Evolutionary conservation across 176 grass and related monocot species (phyloP).

Genomic region (Oryza officinalis): DNA sequence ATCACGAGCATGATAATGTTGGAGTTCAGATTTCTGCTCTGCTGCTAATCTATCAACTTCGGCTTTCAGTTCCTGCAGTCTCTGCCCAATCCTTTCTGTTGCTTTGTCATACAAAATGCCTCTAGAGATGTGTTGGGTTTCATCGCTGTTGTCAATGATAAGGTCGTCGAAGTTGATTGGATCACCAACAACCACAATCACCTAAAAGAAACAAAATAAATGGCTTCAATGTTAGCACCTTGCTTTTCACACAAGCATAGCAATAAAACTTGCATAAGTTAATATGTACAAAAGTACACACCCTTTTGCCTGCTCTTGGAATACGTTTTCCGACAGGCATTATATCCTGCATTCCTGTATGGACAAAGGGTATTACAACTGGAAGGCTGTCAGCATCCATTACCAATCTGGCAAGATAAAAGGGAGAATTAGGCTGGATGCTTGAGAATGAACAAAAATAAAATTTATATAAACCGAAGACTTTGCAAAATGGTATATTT

Average conservation of each 20-base stretch:
- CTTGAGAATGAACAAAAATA: not conserved
- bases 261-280: not conserved
- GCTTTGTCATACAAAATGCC: slow-evolving; percentile 70
- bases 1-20: slow-evolving; percentile 10
- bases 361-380: slow-evolving; percentile 87
- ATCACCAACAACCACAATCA: slow-evolving; percentile 91
- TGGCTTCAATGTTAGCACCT: not conserved
- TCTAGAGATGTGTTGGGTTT: slow-evolving; percentile 47
- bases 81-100: slow-evolving; percentile 67
- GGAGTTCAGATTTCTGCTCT: slow-evolving; percentile 50
- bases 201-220: slow-evolving; percentile 42
- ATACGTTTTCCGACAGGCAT: slow-evolving; percentile 90
- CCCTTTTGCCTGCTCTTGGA: slow-evolving; percentile 76
- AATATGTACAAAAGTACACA: not conserved
- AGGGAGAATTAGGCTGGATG: not conserved
- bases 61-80: slow-evolving; percentile 68
- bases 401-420: slow-evolving; percentile 64
- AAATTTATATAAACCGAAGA: not conserved
- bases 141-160: slow-evolving; percentile 47
- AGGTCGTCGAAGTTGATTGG: slow-evolving; percentile 87
- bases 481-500: not conserved
- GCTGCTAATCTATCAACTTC: slow-evolving; percentile 60
- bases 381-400: slow-evolving; percentile 85
- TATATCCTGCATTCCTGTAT: slow-evolving; percentile 93
- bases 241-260: not conserved